Conservation (phyloP, 1,139 yeast species). For the Geotrichum phurueaensis region DNA sequence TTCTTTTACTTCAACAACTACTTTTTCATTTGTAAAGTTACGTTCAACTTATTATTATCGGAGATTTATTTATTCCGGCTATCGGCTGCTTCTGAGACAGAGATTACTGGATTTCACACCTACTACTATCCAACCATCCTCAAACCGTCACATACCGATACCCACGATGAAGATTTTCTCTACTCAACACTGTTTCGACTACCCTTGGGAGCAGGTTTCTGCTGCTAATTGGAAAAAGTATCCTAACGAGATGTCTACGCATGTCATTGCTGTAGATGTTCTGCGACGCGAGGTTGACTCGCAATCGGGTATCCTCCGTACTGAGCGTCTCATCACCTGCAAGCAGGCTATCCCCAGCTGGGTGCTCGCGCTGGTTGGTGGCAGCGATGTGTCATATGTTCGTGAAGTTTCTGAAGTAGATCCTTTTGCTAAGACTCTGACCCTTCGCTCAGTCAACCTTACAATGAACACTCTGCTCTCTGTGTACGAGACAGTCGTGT, state of each 20-base stretch:
- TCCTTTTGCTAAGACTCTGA: constrained; percentile 54
- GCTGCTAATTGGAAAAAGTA: constrained; percentile 97
- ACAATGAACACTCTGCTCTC: constrained; percentile 71
- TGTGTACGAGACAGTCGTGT: constrained; percentile 80
- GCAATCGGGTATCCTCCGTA: constrained; percentile 51
- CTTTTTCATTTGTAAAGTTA: not conserved
- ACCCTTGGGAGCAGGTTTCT: constrained; percentile 91
- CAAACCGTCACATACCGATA: not conserved
- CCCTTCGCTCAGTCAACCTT: constrained; percentile 79
- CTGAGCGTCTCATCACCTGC: constrained; percentile 87
- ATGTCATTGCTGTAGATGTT: constrained; percentile 93
- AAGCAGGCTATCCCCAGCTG: constrained; percentile 83
- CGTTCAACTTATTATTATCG: not conserved
- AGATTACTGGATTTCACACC: not conserved
- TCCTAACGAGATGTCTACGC: constrained; percentile 87
- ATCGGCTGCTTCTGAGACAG: not conserved
- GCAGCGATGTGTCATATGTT: constrained; percentile 67
- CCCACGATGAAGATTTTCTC: constrained; percentile 67
- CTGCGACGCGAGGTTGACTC: constrained; percentile 63
- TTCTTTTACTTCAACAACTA: not conserved
- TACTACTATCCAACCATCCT: not conserved
- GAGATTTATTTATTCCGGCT: not conserved
- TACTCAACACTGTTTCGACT: constrained; percentile 60
- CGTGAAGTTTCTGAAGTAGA: constrained; percentile 88
- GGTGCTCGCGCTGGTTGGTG: constrained; percentile 71